Conservation (phyloP, 2,329 filamentous ascomycete genomes). For the Nannizzia gypsea region DNA sequence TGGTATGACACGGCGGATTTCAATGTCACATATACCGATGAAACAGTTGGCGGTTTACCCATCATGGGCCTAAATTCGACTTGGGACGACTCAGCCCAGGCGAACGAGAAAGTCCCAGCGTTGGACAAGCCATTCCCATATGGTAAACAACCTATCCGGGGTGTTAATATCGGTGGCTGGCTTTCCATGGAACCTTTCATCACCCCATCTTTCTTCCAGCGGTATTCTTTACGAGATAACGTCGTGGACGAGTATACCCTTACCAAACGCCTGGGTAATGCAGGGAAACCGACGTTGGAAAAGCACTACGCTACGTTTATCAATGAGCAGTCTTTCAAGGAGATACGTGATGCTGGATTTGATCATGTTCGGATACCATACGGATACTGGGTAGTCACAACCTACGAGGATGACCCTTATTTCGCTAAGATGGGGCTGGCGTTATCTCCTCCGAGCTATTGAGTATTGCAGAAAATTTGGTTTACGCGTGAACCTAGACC, state of each 20-base stretch:
- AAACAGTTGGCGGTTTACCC: slow-evolving; percentile 72
- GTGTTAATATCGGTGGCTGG: slow-evolving; percentile 91
- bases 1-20: slow-evolving; percentile 88
- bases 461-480: slow-evolving; percentile 92
- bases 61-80: slow-evolving; percentile 76
- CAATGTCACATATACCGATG: slow-evolving; percentile 84
- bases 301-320: slow-evolving; percentile 86
- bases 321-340: slow-evolving; percentile 67
- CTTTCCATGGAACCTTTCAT: slow-evolving; percentile 90
- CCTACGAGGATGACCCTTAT: slow-evolving; percentile 78
- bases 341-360: slow-evolving; percentile 76
- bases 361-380: slow-evolving; percentile 96
- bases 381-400: slow-evolving; percentile 85
- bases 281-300: slow-evolving; percentile 60
- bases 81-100: slow-evolving; percentile 71
- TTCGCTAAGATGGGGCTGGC: slow-evolving; percentile 73
- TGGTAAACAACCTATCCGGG: slow-evolving; percentile 64
- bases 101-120: slow-evolving; percentile 69
- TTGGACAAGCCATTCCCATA: slow-evolving; percentile 72
- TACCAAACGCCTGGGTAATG: slow-evolving; percentile 54
- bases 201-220: slow-evolving; percentile 75
- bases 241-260: slow-evolving; percentile 87
- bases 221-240: slow-evolving; percentile 47
- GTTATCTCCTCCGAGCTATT: slow-evolving; percentile 82
- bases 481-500: slow-evolving; percentile 79